phyloP scores from a whole-genome alignment of 2,329 filamentous ascomycete species.

The Epichloe scottii region DNA sequence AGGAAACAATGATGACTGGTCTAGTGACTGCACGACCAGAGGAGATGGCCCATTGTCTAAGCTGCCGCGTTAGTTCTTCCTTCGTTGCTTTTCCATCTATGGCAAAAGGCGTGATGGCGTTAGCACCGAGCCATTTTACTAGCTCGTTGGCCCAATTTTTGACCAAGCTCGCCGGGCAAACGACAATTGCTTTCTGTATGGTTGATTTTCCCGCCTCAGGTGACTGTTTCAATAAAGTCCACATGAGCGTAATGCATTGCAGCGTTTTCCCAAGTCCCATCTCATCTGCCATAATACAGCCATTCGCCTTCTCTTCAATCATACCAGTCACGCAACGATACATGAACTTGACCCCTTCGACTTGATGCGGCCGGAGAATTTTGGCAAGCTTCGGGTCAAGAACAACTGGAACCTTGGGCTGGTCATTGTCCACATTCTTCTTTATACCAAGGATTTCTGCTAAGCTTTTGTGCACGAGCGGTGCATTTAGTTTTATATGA shows the following conservation, averaged over 20 bases:
- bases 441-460: constrained; percentile 91
- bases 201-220: constrained; percentile 87
- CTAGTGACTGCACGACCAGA: constrained; percentile 80
- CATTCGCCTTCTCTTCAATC: constrained; percentile 85
- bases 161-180: constrained; percentile 90
- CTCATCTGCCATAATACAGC: constrained; percentile 98
- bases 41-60: constrained; percentile 90
- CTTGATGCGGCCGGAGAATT: constrained; percentile 87
- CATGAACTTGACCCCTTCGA: constrained; percentile 96
- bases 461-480: constrained; percentile 85
- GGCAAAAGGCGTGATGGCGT: constrained; percentile 84
- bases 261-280: constrained; percentile 97
- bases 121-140: constrained; percentile 88
- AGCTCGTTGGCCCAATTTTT: constrained; percentile 97
- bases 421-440: constrained; percentile 69
- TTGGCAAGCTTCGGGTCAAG: constrained; percentile 86
- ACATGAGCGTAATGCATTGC: constrained; percentile 92
- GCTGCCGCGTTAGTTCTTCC: constrained; percentile 77
- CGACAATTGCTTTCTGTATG: constrained; percentile 94
- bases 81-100: constrained; percentile 96
- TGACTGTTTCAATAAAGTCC: constrained; percentile 92
- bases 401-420: constrained; percentile 88
- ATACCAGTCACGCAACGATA: constrained; percentile 92
- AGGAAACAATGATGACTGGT: constrained; percentile 93
- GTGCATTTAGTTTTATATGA: constrained; percentile 53